Base-by-base conservation (phyloP, 1,284 basidiomycete species). In the Xerocomus minutiporus region DNA sequence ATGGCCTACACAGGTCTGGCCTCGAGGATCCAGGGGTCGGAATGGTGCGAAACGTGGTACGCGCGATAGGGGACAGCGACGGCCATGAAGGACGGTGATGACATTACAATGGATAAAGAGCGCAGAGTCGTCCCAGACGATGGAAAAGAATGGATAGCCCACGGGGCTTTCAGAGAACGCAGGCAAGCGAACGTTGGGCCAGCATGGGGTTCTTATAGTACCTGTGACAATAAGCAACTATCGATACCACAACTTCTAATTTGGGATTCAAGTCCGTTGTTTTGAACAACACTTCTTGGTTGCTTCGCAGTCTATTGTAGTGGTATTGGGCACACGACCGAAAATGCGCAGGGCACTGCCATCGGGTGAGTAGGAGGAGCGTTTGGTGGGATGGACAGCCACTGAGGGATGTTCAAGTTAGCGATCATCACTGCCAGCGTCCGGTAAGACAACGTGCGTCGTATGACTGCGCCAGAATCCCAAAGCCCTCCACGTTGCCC, bases 21-120 rank as follows among this genome's bases (percentile, higher is more conserved):
- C 49, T 68, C 66, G 32, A 62, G 52, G 15, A 58, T 42, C 66
- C 66, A 71, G 29, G 58, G 38, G 2, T 67, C 66, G 20, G 61
- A 36, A 36, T 40, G 13, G 41, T 51, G 54, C n/a, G 58, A 44
- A 25, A 61, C 9, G 39, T 59, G 47, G 44, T 48, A 57, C n/a
- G 57, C 49, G 36, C 53, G 56, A 41, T 17, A 51, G 8, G 35
- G 35, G 5, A n/a, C 35, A 5, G n/a, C 5, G 34, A 56, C 40
- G 12, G 54, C 15, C 46, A 50, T 41, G 40, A 48, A 44, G 35
- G 52, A 35, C 2, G 34, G 34, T 0, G 47, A 48, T 48, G 52
- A 45, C 57, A 64, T 67, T 46, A 50, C 3, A 53, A 42, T 29
- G 29, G 17, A 38, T 31, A 31, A 11, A 31, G 29, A 31, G 7